Evolutionary conservation across 768 basidiomycete species (phyloP).

Genomic region (Mrakia gelida): DNA sequence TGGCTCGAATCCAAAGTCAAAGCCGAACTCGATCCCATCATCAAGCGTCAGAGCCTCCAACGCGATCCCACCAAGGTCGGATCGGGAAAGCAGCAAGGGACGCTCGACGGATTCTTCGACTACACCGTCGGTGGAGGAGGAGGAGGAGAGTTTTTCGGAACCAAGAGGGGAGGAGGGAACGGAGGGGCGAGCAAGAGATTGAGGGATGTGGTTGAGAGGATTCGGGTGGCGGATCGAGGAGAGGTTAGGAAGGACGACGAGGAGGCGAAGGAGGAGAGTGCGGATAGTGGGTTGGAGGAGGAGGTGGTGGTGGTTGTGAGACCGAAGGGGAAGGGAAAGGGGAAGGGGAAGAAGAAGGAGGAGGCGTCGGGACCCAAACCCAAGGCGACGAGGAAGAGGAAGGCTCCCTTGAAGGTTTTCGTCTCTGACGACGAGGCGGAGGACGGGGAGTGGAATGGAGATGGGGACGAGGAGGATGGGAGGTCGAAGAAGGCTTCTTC

Average conservation of each 20-base stretch:
- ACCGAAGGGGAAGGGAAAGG: not conserved
- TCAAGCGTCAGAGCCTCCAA: slow-evolving; percentile 79
- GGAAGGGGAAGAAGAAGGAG: not conserved
- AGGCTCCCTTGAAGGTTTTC: not conserved
- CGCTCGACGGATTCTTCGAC: slow-evolving; percentile 70
- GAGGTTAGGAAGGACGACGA: not conserved
- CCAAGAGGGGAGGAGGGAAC: slow-evolving; percentile 1
- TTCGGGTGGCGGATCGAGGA: not conserved
- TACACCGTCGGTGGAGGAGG: slow-evolving; percentile 52
- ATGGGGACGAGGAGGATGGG: not conserved
- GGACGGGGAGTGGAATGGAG: not conserved
- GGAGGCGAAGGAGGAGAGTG: not conserved
- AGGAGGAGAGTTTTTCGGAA: not conserved
- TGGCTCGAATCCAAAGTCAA: slow-evolving; percentile 82
- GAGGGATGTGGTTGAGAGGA: slow-evolving; percentile 3
- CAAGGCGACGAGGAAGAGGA: not conserved
- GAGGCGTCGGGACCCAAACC: not conserved
- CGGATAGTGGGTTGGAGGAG: not conserved
- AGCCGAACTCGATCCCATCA: slow-evolving; percentile 83
- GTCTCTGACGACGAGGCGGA: not conserved
- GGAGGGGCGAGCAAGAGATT: slow-evolving; percentile 34
- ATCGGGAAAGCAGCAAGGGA: slow-evolving; percentile 67
- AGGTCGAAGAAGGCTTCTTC: no score
- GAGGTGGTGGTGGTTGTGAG: not conserved
- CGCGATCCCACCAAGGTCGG: slow-evolving; percentile 60